Evolutionary conservation across 768 basidiomycete genomes (phyloP), one percentile per base, ranked within the genome.

Genomic region (Strobilomyces confusus): DNA sequence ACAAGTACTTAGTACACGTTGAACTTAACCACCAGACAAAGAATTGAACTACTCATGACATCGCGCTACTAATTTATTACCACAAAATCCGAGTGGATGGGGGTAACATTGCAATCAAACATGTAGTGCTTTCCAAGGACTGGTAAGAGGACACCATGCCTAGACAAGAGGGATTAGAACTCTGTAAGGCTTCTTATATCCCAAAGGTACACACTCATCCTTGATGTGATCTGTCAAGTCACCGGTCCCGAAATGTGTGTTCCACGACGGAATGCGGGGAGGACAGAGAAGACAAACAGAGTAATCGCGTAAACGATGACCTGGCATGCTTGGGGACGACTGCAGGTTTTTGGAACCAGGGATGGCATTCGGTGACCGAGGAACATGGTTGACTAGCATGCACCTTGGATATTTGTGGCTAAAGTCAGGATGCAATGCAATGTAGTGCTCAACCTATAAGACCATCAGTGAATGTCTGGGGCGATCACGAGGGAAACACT

Each of bases 241-340:
- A n/a, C 20, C 37, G 2, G 42, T 43, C 13, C 66, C 61, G 29
- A 61, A 57, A 9, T 52, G 57, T 23, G 66, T 58, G 29, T 48
- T 53, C 66, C 67, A 67, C 30, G 64, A 69, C 30, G 64, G 64
- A 42, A 67, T 58, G 15, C 62, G 57, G 44, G 62, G 60, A 48
- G 67, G 66, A 37, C 67, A 67, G 25, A 46, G 55, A 44, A 64
- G 62, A 38, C 66, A 67, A 43, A 57, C 26, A 32, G 63, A 65
- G 33, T 65, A 56, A 40, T 57, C 66, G 14, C 54, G 25, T 1
- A 58, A 44, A 14, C 42, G 38, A 25, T 43, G 32, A 19, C 52
- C 57, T 9, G 47, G 30, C 13, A 20, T 5, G 20, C 41, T 51
- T 25, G 50, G 25, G 6, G 56, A 52, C 2, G 51, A 30, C 34